Percentiles rank a stretch among this genome's conserved stretches.
Evolutionary conservation across 164 flowering plant species (phyloP).

Genomic region (Protea cynaroides): DNA sequence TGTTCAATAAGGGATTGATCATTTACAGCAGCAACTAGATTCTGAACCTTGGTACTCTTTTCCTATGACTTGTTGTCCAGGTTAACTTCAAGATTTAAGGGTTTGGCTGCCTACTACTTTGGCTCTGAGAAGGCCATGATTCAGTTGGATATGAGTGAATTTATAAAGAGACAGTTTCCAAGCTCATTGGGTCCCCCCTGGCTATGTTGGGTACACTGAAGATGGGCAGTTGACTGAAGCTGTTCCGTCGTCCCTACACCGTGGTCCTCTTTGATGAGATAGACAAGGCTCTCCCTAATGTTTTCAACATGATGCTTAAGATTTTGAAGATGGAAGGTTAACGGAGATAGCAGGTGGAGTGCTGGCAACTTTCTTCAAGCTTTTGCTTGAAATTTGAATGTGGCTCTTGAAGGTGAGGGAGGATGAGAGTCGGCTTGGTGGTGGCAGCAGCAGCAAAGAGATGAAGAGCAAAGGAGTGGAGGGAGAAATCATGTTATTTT

Average conservation of each 20-base stretch:
- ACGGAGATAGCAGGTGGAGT: constrained; percentile 88
- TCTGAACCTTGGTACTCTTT: constrained; percentile 26
- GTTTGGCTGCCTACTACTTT: constrained; percentile 80
- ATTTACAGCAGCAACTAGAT: constrained; percentile 15
- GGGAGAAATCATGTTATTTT: no score
- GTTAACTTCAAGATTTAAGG: constrained; percentile 49
- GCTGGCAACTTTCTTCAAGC: no score
- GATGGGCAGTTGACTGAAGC: constrained; percentile 93
- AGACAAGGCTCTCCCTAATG: constrained; percentile 92
- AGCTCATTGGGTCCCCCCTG: constrained; percentile 96
- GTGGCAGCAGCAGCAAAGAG: no score
- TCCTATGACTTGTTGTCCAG: constrained; percentile 45
- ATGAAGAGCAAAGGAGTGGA: no score
- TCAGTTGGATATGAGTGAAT: constrained; percentile 92
- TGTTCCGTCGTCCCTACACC: constrained; percentile 72
- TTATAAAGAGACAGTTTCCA: constrained; percentile 91
- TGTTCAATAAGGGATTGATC: constrained; percentile 30
- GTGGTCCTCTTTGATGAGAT: constrained; percentile 87
- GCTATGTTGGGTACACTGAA: constrained; percentile 83
- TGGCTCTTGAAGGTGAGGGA: no score
- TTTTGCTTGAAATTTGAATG: no score
- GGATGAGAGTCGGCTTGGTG: no score
- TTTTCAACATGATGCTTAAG: constrained; percentile 95
- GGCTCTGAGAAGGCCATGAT: constrained; percentile 94
- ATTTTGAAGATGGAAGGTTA: constrained; percentile 84